These are phyloP conservation scores for Pseudognaphalium luteoalbum DNA, from an alignment of 129 eudicot species.

Conservation along the genomic window DNA sequence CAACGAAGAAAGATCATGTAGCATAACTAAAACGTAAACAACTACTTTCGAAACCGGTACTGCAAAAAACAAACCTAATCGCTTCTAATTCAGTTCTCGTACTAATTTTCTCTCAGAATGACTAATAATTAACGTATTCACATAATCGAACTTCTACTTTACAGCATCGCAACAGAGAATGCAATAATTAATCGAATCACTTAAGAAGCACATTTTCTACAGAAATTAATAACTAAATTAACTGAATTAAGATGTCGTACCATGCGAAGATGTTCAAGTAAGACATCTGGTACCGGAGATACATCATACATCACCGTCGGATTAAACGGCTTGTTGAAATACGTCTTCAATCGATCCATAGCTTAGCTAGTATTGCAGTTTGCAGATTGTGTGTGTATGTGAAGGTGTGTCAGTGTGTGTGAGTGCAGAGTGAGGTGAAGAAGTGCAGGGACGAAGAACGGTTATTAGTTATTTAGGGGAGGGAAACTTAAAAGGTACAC, in stretches of 20 bases:
- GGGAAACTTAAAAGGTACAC: too few relatives aligned
- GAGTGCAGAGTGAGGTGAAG: too few relatives aligned
- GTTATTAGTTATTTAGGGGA: too few relatives aligned
- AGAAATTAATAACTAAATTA: background rate
- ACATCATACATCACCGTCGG: background rate
- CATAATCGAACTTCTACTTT: too few relatives aligned
- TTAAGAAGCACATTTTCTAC: background rate
- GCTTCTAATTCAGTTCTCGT: background rate
- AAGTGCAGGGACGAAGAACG: too few relatives aligned
- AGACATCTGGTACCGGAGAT: background rate
- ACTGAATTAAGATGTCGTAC: background rate
- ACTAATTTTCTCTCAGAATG: background rate
- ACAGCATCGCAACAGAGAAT: too few relatives aligned
- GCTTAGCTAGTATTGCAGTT: background rate
- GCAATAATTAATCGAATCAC: background rate
- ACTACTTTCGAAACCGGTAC: background rate
- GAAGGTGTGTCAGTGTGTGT: too few relatives aligned
- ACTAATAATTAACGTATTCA: background rate
- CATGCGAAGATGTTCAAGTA: background rate
- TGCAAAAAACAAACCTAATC: background rate
- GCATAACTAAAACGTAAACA: background rate
- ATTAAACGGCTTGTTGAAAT: background rate
- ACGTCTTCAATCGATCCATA: background rate
- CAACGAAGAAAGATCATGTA: background rate
- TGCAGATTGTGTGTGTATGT: background rate